Conservation (phyloP, 441 rosid genomes). For the Gossypium gossypioides region DNA sequence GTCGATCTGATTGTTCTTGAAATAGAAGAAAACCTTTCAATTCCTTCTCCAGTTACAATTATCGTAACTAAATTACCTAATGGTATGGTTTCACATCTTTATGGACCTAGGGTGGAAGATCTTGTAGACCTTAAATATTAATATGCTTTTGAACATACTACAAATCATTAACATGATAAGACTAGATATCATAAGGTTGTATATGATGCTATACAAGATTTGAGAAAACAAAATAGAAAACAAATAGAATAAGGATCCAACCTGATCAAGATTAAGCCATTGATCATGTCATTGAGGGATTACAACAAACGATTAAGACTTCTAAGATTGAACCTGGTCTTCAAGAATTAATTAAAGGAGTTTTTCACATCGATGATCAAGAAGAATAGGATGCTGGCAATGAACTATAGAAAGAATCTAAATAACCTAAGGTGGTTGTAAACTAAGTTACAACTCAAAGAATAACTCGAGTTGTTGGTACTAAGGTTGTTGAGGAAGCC, state of each 20-base stretch:
- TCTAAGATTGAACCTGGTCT: background rate
- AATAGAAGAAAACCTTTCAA: background rate
- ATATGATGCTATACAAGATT: background rate
- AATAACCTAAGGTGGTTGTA: background rate
- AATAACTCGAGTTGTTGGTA: background rate
- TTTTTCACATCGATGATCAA: background rate
- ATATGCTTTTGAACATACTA: background rate
- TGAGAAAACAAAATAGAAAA: too few relatives aligned
- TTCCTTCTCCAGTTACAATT: background rate
- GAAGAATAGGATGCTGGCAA: background rate
- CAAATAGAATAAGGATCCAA: too few relatives aligned
- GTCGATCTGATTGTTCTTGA: background rate
- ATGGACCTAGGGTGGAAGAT: background rate
- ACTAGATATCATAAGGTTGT: background rate
- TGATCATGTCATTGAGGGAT: background rate
- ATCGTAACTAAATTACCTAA: background rate
- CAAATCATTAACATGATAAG: background rate
- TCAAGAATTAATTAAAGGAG: background rate
- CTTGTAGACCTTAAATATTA: background rate
- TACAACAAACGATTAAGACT: background rate
- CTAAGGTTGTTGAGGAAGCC: background rate
- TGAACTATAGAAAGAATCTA: background rate
- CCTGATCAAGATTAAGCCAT: background rate
- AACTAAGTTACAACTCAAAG: background rate
- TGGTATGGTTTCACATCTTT: background rate